Evolutionary conservation across 2,329 filamentous ascomycete species (phyloP).

Genomic region (Nannizziopsis arthrosporioides): DNA sequence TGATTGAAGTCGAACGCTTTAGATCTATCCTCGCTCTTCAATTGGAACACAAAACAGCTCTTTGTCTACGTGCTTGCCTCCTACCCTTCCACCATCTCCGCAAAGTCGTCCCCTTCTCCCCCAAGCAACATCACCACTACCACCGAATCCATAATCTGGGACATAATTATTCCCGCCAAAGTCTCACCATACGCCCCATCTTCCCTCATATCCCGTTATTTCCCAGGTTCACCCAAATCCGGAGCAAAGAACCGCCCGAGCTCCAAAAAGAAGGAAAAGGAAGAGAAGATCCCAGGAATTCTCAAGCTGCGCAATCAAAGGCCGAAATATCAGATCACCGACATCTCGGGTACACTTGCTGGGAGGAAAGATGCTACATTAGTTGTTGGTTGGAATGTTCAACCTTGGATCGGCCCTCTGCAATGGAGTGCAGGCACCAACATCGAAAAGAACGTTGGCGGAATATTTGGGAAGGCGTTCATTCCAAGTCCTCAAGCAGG

Average conservation of each 20-base stretch:
- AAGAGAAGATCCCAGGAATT: slow-evolving; percentile 42
- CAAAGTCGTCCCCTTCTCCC: slow-evolving; percentile 19
- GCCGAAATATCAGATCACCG: slow-evolving; percentile 95
- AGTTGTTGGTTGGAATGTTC: slow-evolving; percentile 85
- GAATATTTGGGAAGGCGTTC: slow-evolving; percentile 31
- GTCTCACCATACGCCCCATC: slow-evolving; percentile 33
- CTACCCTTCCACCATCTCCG: slow-evolving; percentile 39
- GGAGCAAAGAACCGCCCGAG: slow-evolving; percentile 17
- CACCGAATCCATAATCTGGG: slow-evolving; percentile 23
- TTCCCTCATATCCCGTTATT: slow-evolving; percentile 28
- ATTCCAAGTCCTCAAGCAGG: slow-evolving; percentile 43
- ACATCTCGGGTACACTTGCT: slow-evolving; percentile 68
- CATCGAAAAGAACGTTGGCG: slow-evolving; percentile 16
- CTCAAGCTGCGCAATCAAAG: slow-evolving; percentile 71
- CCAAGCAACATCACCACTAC: slow-evolving; percentile 30
- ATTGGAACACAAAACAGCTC: slow-evolving; percentile 98
- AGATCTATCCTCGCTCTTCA: slow-evolving; percentile 86
- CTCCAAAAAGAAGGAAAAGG: slow-evolving; percentile 13
- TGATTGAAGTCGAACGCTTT: not conserved
- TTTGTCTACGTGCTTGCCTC: slow-evolving; percentile 90
- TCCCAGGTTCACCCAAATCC: slow-evolving; percentile 21
- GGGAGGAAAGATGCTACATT: slow-evolving; percentile 62
- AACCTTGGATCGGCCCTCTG: slow-evolving; percentile 86
- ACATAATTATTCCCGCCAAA: slow-evolving; percentile 72
- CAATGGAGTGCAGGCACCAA: slow-evolving; percentile 57